Evolutionary conservation across 164 flowering plant species (phyloP).

Genomic region (Annona squamosa): DNA sequence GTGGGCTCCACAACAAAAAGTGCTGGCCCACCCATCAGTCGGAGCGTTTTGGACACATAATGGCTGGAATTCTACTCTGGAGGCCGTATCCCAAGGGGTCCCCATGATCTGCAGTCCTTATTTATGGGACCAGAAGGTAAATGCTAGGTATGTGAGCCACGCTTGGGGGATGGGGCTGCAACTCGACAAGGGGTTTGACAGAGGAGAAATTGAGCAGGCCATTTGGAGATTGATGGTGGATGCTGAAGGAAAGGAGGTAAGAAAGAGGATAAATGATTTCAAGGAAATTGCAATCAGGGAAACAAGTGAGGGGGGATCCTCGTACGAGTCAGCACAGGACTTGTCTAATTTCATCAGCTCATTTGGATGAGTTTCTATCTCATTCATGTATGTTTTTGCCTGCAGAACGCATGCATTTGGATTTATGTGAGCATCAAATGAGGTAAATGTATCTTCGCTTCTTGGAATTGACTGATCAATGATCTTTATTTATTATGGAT

Average conservation of each 20-base stretch:
- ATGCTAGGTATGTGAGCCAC: constrained; percentile 21
- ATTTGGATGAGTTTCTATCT: neutral
- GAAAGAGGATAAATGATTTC: constrained; percentile 11
- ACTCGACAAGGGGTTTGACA: constrained; percentile 11
- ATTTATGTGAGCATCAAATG: neutral
- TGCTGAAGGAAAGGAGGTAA: constrained; percentile 20
- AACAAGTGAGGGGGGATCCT: constrained; percentile 9
- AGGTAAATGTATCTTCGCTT: too few relatives aligned
- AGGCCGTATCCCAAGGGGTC: constrained; percentile 24
- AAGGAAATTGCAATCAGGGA: constrained; percentile 8
- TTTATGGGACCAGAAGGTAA: constrained; percentile 22
- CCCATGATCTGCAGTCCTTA: constrained; percentile 28
- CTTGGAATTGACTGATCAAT: too few relatives aligned
- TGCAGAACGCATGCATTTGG: neutral
- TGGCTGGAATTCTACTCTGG: constrained; percentile 34
- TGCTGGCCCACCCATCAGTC: constrained; percentile 26
- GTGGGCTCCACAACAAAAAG: constrained; percentile 34
- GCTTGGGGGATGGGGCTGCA: constrained; percentile 25
- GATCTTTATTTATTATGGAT: too few relatives aligned
- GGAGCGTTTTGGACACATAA: constrained; percentile 29
- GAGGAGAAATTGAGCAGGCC: constrained; percentile 14
- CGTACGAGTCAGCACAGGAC: neutral
- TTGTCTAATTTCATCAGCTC: constrained; percentile 1
- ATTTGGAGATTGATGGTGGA: constrained; percentile 21
- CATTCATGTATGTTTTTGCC: neutral